Base-by-base conservation (phyloP, 106 monocot species). In the Xerophyta viscosa region DNA sequence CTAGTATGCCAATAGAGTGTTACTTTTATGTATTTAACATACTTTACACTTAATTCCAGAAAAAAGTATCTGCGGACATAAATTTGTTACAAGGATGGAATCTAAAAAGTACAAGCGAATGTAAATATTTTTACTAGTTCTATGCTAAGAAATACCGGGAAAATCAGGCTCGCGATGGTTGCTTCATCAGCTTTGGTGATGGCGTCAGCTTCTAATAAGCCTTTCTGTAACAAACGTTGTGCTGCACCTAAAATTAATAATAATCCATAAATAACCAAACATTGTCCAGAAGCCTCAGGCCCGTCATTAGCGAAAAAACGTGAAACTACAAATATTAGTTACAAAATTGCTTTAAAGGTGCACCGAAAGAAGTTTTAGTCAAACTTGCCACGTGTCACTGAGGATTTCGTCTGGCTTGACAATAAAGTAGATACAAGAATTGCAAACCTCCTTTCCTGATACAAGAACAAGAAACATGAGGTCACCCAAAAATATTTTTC, bases 341-440 rank as follows among this genome's bases (percentile, higher is more conserved):
- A n/a, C n/a, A n/a, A n/a, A n/a, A n/a, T n/a, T n/a, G n/a, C n/a
- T n/a, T n/a, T n/a, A n/a, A n/a, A n/a, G n/a, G n/a, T n/a, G n/a
- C n/a, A n/a, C n/a, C n/a, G n/a, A n/a, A n/a, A n/a, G n/a, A 39
- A 15, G 39, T 39, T 2, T 39, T 36, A 14, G 31, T 33, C 14
- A 20, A 68, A 88, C 84, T 81, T 84, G 64, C 94, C 94, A 76
- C 84, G 88, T 50, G 85, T 96, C 51, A 96, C 88, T 65, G 65
- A 70, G 65, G 84, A 88, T 53, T 96, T 96, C 13, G 94, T 96
- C 71, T 88, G 94, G 53, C 94, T 96, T 47, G 94, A 96, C 27
- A 96, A 64, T 50, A 96, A 66, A 46, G 88, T 81, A 60, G 88
- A 88, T 24, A 88, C 53, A 53, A 96, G 51, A 82, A 89, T 73